Evolutionary conservation across 257 asterid species (phyloP).

Genomic region (Lycium ferocissimum): DNA sequence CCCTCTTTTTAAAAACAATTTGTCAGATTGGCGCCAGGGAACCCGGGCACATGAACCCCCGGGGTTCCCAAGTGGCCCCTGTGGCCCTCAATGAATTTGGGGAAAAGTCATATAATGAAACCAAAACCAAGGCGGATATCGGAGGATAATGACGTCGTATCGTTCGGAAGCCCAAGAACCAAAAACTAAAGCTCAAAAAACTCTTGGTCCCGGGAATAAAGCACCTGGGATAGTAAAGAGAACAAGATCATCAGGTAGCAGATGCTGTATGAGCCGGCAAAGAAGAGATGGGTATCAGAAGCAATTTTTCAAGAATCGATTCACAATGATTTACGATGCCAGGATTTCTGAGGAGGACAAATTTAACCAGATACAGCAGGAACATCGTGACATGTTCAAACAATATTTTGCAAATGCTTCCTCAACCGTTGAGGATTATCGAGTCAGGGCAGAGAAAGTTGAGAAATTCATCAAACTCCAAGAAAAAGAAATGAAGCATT

Average conservation of each 20-base stretch:
- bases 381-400: too few species aligned
- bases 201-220: constrained; percentile 40
- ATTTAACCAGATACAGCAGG: too few species aligned
- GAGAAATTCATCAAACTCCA: neutral
- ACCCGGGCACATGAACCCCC: too few species aligned
- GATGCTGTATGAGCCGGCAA: constrained; percentile 61
- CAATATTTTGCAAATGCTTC: too few species aligned
- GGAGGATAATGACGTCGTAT: constrained; percentile 72
- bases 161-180: constrained; percentile 54
- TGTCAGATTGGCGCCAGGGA: too few species aligned
- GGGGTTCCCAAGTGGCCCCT: too few species aligned
- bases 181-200: constrained; percentile 61
- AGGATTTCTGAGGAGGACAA: constrained; percentile 62
- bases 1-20: too few species aligned
- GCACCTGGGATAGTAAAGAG: constrained; percentile 54
- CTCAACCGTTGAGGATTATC: too few species aligned
- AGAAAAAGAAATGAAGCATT: neutral
- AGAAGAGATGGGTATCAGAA: constrained; percentile 82
- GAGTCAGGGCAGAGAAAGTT: neutral
- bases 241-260: constrained; percentile 53
- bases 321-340: constrained; percentile 49
- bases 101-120: constrained; percentile 58
- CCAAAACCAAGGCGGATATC: constrained; percentile 69
- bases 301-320: constrained; percentile 54
- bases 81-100: too few species aligned